A percentile compares a stretch with the other conserved stretches of the same genome.
phyloP scores from a whole-genome alignment of 441 rosid genomes.

The Dalechampia spathulata region DNA sequence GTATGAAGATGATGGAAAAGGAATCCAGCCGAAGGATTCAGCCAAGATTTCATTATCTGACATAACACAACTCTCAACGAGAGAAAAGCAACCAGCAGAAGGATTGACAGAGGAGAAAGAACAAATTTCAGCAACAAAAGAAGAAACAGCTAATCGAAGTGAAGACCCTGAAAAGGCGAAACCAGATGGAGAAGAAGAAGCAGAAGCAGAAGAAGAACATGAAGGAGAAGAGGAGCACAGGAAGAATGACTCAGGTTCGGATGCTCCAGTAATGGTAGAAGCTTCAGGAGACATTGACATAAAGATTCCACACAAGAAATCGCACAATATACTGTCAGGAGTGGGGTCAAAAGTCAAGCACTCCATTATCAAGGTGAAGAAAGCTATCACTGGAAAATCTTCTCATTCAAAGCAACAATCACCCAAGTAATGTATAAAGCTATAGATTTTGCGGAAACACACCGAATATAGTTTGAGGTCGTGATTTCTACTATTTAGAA shows the following conservation, averaged over 20 bases:
- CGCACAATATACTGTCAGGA: conserved; percentile 70
- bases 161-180: conserved; percentile 34
- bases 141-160: too few species aligned
- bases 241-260: conserved; percentile 48
- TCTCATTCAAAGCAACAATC: conserved; percentile 59
- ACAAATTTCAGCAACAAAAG: conserved; percentile 17
- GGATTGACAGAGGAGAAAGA: conserved; percentile 22
- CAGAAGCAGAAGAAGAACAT: conserved; percentile 19
- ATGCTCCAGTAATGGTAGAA: conserved; percentile 59
- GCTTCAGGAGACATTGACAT: conserved; percentile 46
- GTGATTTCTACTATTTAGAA: too few species aligned
- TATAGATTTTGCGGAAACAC: too few species aligned
- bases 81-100: conserved; percentile 16
- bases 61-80: conserved; percentile 28
- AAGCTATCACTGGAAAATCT: conserved; percentile 81
- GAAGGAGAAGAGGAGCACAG: conserved; percentile 45
- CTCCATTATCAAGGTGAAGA: conserved; percentile 88
- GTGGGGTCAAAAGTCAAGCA: conserved; percentile 91
- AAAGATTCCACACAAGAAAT: conserved; percentile 59
- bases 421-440: conserved; percentile 27
- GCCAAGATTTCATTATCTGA: conserved; percentile 29
- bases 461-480: too few species aligned
- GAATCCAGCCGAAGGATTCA: conserved; percentile 22
- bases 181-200: conserved; percentile 32
- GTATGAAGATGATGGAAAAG: conserved; percentile 12